Conservation (phyloP, 1,284 basidiomycete species). For the Cryptococcus hybrid region DNA sequence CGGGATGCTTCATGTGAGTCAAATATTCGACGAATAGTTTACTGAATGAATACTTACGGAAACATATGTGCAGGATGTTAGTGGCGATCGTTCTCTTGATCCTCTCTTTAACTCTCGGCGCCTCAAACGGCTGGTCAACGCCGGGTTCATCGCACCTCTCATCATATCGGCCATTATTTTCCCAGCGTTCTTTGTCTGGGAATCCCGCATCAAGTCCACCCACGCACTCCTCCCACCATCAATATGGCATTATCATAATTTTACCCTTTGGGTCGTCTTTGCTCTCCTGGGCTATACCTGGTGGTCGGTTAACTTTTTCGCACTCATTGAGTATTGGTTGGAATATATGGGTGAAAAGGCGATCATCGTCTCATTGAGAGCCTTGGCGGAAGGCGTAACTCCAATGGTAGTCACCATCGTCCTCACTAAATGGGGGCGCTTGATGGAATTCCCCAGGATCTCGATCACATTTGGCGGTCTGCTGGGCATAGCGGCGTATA, state of each 20-base stretch:
- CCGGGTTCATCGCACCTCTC: slow-evolving; percentile 30
- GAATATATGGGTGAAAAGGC: slow-evolving; percentile 5
- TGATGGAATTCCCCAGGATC: not conserved
- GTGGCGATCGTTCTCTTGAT: slow-evolving; percentile 25
- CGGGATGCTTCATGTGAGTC: slow-evolving; percentile 21
- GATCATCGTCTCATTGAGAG: slow-evolving; percentile 19
- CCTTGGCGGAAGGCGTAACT: slow-evolving; percentile 15
- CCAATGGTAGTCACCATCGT: slow-evolving; percentile 8
- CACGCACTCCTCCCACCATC: slow-evolving; percentile 39
- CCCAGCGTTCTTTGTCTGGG: slow-evolving; percentile 31
- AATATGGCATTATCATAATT: slow-evolving; percentile 44
- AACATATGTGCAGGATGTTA: slow-evolving; percentile 17
- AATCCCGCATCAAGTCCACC: slow-evolving; percentile 25
- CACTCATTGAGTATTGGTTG: slow-evolving; percentile 16
- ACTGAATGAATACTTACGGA: not conserved
- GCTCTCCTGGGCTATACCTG: slow-evolving; percentile 37
- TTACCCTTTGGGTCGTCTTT: slow-evolving; percentile 38
- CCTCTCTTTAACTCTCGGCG: slow-evolving; percentile 34
- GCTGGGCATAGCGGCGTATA: no score
- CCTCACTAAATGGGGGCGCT: slow-evolving; percentile 1
- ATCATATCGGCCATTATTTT: slow-evolving; percentile 26
- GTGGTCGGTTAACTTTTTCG: slow-evolving; percentile 13
- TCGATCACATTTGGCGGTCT: not conserved
- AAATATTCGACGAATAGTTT: not conserved
- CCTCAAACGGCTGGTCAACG: slow-evolving; percentile 22